These are phyloP conservation scores for Penicillium dipodomyicola DNA, from an alignment of 495 filamentous ascomycete genomes.

Conservation along the genomic window DNA sequence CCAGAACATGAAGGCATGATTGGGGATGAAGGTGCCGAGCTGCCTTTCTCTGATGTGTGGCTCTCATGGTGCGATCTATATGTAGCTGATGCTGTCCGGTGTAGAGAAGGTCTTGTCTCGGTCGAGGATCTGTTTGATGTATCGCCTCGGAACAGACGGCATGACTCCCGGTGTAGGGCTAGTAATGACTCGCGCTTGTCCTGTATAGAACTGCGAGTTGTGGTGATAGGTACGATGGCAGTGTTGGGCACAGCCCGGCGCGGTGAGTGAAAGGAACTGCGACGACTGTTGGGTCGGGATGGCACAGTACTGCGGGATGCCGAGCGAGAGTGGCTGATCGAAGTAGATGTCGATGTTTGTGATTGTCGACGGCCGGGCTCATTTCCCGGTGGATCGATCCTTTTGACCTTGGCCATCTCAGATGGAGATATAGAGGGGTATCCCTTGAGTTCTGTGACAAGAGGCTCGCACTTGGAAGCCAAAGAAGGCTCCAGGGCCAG, in stretches of 20 bases:
- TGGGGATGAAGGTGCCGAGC: conserved; percentile 26
- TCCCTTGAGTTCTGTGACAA: conserved; percentile 18
- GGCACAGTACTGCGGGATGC: conserved; percentile 33
- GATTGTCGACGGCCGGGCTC: background rate
- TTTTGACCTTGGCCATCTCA: conserved; percentile 24
- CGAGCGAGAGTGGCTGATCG: conserved; percentile 29
- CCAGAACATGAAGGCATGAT: conserved; percentile 19
- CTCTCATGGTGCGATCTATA: conserved; percentile 13
- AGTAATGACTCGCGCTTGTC: conserved; percentile 39
- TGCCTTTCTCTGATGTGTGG: conserved; percentile 19
- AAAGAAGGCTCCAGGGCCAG: conserved; percentile 20
- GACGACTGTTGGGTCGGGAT: conserved; percentile 32
- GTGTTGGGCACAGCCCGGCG: conserved; percentile 27
- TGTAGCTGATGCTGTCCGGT: conserved; percentile 9
- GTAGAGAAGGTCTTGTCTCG: conserved; percentile 8
- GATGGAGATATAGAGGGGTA: conserved; percentile 10
- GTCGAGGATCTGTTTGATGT: background rate
- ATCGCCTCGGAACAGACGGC: conserved; percentile 43
- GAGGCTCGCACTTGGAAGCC: conserved; percentile 11
- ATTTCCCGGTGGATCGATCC: conserved; percentile 20
- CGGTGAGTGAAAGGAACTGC: conserved; percentile 34
- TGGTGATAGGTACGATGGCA: conserved; percentile 31
- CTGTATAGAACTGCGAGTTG: conserved; percentile 20
- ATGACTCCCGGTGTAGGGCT: conserved; percentile 47
- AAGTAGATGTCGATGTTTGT: conserved; percentile 1